Conservation (phyloP, 257 asterid genomes). For the Petunia axillaris region DNA sequence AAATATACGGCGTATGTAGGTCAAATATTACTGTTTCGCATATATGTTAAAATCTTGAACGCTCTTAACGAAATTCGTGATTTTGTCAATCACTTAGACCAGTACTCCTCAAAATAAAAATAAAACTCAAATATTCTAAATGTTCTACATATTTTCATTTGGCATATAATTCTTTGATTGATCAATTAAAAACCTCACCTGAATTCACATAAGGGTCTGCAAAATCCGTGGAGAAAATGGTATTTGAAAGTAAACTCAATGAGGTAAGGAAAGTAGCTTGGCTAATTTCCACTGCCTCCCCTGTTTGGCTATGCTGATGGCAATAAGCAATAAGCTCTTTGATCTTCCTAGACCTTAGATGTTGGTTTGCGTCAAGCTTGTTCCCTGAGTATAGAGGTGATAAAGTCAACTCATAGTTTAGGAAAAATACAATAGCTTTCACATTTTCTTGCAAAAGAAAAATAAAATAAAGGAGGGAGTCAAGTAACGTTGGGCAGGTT, state of each 20-base stretch:
- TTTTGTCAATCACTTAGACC: no score
- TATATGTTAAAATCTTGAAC: no score
- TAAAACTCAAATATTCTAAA: no score
- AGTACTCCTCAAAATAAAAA: no score
- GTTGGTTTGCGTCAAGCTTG: not conserved
- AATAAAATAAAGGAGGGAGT: not conserved
- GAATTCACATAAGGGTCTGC: conserved; percentile 60
- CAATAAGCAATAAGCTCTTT: conserved; percentile 62
- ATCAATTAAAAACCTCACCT: conserved; percentile 22
- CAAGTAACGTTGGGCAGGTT: no score
- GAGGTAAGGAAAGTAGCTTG: conserved; percentile 59
- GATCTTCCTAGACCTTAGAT: conserved; percentile 47
- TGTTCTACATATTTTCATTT: no score
- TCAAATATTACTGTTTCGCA: no score
- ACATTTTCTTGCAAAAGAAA: no score
- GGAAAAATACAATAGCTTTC: not conserved
- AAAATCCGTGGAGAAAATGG: conserved; percentile 57
- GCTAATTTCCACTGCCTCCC: conserved; percentile 57
- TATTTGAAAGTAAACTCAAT: conserved; percentile 54
- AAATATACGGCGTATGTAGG: not conserved
- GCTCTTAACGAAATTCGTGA: no score
- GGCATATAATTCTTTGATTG: no score
- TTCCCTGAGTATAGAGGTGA: conserved; percentile 7
- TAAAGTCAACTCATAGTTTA: not conserved
- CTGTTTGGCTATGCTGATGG: conserved; percentile 42